phyloP scores from a whole-genome alignment of 2,329 filamentous ascomycete species.

The Cyphellophora attinorum region DNA sequence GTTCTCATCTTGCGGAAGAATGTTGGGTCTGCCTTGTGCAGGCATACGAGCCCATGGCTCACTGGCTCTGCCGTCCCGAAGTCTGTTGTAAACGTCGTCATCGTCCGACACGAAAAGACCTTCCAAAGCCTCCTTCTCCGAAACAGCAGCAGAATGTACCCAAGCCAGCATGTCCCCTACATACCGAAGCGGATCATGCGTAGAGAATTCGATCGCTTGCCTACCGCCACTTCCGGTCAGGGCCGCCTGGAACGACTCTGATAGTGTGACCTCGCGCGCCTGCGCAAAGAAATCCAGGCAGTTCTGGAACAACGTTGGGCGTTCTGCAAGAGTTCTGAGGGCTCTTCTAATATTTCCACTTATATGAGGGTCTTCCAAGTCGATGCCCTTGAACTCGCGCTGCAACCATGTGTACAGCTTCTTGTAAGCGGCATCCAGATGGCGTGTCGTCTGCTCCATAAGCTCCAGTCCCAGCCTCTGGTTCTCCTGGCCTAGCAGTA shows the following conservation, averaged over 20 bases:
- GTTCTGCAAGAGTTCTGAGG: constrained; percentile 76
- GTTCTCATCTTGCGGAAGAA: constrained; percentile 3
- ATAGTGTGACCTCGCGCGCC: constrained; percentile 74
- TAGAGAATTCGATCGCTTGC: constrained; percentile 89
- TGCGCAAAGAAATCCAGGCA: constrained; percentile 91
- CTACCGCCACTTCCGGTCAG: constrained; percentile 59
- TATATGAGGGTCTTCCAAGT: constrained; percentile 90
- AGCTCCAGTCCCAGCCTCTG: constrained; percentile 81
- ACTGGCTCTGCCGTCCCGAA: constrained; percentile 68
- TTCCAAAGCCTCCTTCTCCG: constrained; percentile 85
- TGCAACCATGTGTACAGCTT: constrained; percentile 96
- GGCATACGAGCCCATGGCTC: constrained; percentile 66
- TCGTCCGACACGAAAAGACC: constrained; percentile 84
- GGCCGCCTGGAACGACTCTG: constrained; percentile 80
- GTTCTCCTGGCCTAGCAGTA: constrained; percentile 80
- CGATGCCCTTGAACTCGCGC: constrained; percentile 81
- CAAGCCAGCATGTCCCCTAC: constrained; percentile 96
- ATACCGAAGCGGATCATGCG: constrained; percentile 85
- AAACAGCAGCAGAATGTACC: constrained; percentile 88
- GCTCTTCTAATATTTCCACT: constrained; percentile 74
- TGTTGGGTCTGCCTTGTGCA: neutral
- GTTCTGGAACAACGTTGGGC: constrained; percentile 82
- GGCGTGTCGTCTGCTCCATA: constrained; percentile 80
- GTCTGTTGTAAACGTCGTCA: constrained; percentile 73
- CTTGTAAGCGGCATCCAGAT: constrained; percentile 82